Conservation (phyloP, 208 protist genomes). For the Novymonas esmeraldas region DNA sequence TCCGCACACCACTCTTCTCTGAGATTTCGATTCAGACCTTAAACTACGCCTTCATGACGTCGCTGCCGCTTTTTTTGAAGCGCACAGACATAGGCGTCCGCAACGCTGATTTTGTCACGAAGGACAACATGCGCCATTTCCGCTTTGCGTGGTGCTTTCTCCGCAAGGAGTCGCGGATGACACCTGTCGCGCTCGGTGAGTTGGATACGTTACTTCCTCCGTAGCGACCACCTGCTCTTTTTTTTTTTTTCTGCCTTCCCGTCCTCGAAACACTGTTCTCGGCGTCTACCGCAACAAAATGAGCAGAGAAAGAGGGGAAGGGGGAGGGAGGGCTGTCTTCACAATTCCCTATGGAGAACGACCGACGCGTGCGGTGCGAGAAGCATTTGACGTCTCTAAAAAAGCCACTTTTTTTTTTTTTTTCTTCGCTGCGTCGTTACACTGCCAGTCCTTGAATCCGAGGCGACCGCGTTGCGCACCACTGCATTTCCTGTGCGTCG, state of each 20-base stretch:
- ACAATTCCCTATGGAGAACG: too few species aligned
- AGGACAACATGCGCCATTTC: slow-evolving; percentile 85
- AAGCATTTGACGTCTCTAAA: not conserved
- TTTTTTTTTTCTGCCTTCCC: slow-evolving; percentile 6
- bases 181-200: slow-evolving; percentile 78
- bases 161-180: slow-evolving; percentile 76
- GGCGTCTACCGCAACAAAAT: too few species aligned
- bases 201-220: slow-evolving; percentile 78
- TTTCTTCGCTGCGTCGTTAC: too few species aligned
- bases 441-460: too few species aligned
- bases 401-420: slow-evolving; percentile 2
- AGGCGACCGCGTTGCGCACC: too few species aligned
- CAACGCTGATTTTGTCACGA: slow-evolving; percentile 82
- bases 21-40: slow-evolving; percentile 71
- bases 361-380: too few species aligned
- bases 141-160: slow-evolving; percentile 89
- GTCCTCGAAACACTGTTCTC: not conserved
- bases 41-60: slow-evolving; percentile 79
- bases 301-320: too few species aligned
- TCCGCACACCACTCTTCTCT: slow-evolving; percentile 56
- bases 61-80: slow-evolving; percentile 81
- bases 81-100: slow-evolving; percentile 77
- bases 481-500: too few species aligned
- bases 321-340: too few species aligned
- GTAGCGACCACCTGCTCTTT: slow-evolving; percentile 26